Evolutionary conservation across 2,329 filamentous ascomycete species (phyloP).

Genomic region (Stagonosporopsis tanaceti): DNA sequence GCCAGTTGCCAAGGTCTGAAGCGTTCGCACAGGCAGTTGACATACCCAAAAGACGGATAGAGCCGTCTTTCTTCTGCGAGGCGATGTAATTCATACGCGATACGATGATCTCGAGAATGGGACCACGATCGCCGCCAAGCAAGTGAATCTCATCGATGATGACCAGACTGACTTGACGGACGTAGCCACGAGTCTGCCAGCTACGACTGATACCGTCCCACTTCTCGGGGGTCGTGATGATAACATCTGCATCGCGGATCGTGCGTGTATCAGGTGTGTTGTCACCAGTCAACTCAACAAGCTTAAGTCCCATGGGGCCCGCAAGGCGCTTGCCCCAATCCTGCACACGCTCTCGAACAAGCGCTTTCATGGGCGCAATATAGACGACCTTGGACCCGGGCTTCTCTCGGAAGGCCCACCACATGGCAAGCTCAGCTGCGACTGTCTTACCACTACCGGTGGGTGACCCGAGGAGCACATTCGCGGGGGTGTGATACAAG

Average conservation of each 20-base stretch:
- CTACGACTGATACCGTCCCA: constrained; percentile 99
- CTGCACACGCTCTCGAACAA: constrained; percentile 93
- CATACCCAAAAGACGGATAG: constrained; percentile 95
- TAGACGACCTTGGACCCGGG: constrained; percentile 98
- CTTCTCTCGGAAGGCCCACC: constrained; percentile 96
- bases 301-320: constrained; percentile 80
- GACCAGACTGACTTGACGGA: constrained; percentile 91
- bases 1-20: constrained; percentile 91
- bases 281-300: constrained; percentile 96
- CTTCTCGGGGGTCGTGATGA: constrained; percentile 99
- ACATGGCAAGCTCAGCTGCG: constrained; percentile 96
- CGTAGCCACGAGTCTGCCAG: constrained; percentile 97
- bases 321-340: constrained; percentile 90
- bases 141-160: constrained; percentile 99
- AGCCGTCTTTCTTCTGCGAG: constrained; percentile 82
- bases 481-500: constrained; percentile 88
- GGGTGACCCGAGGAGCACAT: constrained; percentile 92
- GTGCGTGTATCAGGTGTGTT: constrained; percentile 97
- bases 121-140: constrained; percentile 93
- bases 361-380: constrained; percentile 98
- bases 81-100: constrained; percentile 98
- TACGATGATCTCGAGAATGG: constrained; percentile 97
- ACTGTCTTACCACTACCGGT: constrained; percentile 98
- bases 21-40: constrained; percentile 98
- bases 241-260: constrained; percentile 94